Evolutionary conservation across 2,329 filamentous ascomycete genomes (phyloP), one percentile per base, ranked within the genome.

Genomic region (Hirsutella rhossiliensis): DNA sequence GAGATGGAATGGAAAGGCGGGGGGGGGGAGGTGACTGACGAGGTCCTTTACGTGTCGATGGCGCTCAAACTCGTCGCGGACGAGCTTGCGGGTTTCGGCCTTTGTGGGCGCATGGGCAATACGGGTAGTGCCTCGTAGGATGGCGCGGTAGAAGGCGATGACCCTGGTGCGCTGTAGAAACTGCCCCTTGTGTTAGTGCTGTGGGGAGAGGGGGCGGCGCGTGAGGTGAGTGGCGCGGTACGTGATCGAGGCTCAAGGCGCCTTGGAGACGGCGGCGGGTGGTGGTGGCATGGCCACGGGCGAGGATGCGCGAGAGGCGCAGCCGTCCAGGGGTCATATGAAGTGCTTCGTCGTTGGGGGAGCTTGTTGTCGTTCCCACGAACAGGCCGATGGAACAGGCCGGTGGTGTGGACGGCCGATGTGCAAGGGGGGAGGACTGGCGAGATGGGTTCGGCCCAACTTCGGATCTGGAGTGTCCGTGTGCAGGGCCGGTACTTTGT

Each of bases 11-110:
- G 23, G n/a, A 37, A 11, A 38, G 44, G n/a, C 12, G 12, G 37
- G 29, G 19, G 4, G 11, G 17, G 11, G 37, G 19, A 11, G n/a
- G 12, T 18, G n/a, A 64, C 72, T 39, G 59, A 79, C 76, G 43
- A 75, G 51, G 54, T 82, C 77, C 1, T 68, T 72, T 40, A 80
- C 74, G 43, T 61, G 50, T 20, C 70, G 69, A 52, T 79, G 72
- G 45, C 76, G 68, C 58, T 79, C 73, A 54, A 82, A 80, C 55
- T 82, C 78, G 46, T 72, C 69, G 18, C 76, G 69, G 31, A 71
- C 78, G 58, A 72, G 79, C 43, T 61, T 63, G 45, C 71, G 64
- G 7, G 75, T 77, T 56, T 82, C 78, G n/a, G 62, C 60, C 41
- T 68, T 71, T 5, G 74, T 75, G 3, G 53, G 59, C 8, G 63